Evolutionary conservation across 805 yeast genomes (phyloP), one percentile per base, ranked within the genome.

Genomic region (Candida nitratophila): DNA sequence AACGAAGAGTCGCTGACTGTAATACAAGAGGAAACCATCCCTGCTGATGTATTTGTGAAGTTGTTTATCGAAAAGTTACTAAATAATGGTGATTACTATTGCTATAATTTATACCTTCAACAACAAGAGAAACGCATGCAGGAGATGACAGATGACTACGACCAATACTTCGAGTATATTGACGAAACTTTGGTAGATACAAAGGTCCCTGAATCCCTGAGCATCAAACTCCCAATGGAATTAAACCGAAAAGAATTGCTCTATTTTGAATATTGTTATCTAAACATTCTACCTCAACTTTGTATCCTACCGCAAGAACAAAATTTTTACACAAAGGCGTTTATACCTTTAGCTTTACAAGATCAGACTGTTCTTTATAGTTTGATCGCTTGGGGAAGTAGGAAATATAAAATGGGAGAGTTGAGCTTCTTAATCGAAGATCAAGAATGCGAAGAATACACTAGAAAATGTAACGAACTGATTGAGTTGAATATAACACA

Each of bases 371-470:
- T 78, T 3, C 52, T 79, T 21, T 69, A 70, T 46, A 66, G 75
- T 0, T 55, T 80, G 8, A 61, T 79, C 26, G 76, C 81, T 0
- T 80, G 84, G 84, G 75, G 79, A 66, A 68, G 70, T 20, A 54
- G 55, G 32, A 46, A 44, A 46, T 36, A 46, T 31, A 55, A 54
- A 30, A 54, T 48, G 33, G 37, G 47, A 4, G 50, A 51, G 17
- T 39, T 55, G 34, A 53, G 49, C 17, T 55, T 47, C 37, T 52
- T 52, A 41, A 45, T 53, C 6, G 55, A 53, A 36, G 49, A 54
- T 34, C 37, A 45, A n/a, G 51, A 50, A 27, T 52, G 56, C 3
- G 52, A 46, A 33, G 30, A 37, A 3, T 55, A 55, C 39, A 37
- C 53, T 12, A 17, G 32, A 2, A 37, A 45, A 9, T 50, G 49